Percentiles rank a stretch among this genome's conserved stretches.
These are phyloP conservation scores for Daldinia bambusicola DNA, from an alignment of 495 filamentous ascomycete species.

Conservation along the genomic window DNA sequence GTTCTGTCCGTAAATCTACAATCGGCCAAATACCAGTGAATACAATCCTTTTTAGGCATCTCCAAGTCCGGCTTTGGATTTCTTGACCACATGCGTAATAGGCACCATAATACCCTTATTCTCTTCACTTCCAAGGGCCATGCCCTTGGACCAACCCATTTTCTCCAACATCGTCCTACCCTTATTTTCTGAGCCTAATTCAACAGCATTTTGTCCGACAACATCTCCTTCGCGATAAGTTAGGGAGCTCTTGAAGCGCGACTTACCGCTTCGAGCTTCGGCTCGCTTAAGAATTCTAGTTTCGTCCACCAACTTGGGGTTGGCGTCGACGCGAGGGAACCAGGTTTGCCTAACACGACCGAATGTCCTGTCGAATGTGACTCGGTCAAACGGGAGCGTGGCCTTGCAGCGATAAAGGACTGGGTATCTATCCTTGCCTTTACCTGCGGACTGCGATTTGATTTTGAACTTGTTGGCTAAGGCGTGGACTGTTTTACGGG, in stretches of 20 bases:
- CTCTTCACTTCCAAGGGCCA: constrained; percentile 80
- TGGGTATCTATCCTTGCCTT: constrained; percentile 76
- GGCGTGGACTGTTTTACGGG: constrained; percentile 80
- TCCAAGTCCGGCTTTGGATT: constrained; percentile 85
- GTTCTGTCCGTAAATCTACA: neutral
- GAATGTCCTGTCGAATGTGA: constrained; percentile 55
- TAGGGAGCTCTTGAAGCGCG: constrained; percentile 54
- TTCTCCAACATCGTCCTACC: constrained; percentile 93
- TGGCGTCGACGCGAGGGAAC: constrained; percentile 59
- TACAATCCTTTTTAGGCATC: constrained; percentile 47
- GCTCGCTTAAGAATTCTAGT: constrained; percentile 36
- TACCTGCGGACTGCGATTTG: constrained; percentile 86
- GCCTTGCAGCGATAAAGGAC: constrained; percentile 76
- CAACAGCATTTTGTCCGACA: constrained; percentile 84
- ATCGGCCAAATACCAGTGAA: neutral
- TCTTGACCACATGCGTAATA: constrained; percentile 88
- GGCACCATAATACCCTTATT: constrained; percentile 91
- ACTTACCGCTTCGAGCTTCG: constrained; percentile 31
- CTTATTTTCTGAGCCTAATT: constrained; percentile 83
- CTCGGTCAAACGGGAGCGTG: constrained; percentile 65
- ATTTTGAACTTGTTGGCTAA: constrained; percentile 75
- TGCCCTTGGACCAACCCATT: constrained; percentile 96
- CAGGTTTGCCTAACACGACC: constrained; percentile 56
- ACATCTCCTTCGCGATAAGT: constrained; percentile 87
- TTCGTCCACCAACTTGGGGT: constrained; percentile 49